phyloP scores from a whole-genome alignment of 371 early-diverging fungal genomes.

The Blakeslea trispora region DNA sequence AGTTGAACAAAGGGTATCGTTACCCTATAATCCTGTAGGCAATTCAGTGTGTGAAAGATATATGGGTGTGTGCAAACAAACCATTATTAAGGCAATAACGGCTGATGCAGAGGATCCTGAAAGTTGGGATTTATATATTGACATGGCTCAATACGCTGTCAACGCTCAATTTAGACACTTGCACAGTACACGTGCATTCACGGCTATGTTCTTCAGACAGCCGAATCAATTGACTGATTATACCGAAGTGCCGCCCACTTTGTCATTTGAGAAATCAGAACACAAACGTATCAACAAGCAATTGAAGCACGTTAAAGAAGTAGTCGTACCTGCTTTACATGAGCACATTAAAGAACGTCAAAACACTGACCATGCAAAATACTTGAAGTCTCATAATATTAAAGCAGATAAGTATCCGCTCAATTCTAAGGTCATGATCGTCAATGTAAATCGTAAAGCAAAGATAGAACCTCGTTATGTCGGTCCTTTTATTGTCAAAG shows the following conservation, averaged over 20 bases:
- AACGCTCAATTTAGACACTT: not conserved
- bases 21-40: conserved; percentile 4
- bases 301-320: not conserved
- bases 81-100: not conserved
- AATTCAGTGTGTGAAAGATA: conserved; percentile 4
- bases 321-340: conserved; percentile 3
- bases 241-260: not conserved
- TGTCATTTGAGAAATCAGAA: not conserved
- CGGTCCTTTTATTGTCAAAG: conserved; percentile 5
- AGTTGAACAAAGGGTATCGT: conserved; percentile 1
- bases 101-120: not conserved
- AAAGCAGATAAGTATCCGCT: conserved; percentile 5
- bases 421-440: conserved; percentile 7
- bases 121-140: conserved; percentile 7
- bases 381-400: conserved; percentile 1
- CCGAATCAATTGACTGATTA: conserved; percentile 7
- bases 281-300: not conserved
- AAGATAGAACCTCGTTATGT: not conserved
- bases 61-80: not conserved
- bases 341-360: conserved; percentile 5
- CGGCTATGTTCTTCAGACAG: conserved; percentile 1
- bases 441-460: not conserved
- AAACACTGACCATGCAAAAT: not conserved
- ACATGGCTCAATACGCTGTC: not conserved
- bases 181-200: not conserved